These are phyloP conservation scores for Blepharisma undulans DNA, from an alignment of 169 alveolate genomes.

Conservation along the genomic window DNA sequence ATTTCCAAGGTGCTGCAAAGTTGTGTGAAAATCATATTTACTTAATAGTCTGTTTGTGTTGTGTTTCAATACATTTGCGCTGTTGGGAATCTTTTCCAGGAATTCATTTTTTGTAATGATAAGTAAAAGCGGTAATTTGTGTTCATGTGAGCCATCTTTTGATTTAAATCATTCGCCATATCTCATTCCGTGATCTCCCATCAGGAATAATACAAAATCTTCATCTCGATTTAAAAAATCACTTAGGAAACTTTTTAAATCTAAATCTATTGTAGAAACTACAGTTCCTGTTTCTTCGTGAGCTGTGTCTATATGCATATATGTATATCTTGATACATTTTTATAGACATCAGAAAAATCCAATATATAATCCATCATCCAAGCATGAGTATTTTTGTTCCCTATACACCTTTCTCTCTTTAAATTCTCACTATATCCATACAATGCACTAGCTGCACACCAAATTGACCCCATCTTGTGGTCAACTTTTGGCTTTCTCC, in stretches of 20 bases:
- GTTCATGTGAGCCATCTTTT: neutral
- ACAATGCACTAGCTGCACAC: neutral
- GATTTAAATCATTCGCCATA: neutral
- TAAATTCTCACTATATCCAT: neutral
- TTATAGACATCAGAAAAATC: neutral
- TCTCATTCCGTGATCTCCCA: constrained; percentile 37
- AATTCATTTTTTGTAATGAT: neutral
- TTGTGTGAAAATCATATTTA: neutral
- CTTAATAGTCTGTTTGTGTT: neutral
- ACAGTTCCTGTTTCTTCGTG: neutral
- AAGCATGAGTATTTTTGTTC: neutral
- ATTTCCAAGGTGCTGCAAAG: constrained; percentile 12
- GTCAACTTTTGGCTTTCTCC: neutral
- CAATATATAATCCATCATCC: neutral
- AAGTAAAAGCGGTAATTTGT: neutral
- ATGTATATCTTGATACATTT: neutral
- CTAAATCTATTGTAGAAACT: neutral
- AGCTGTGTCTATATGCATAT: neutral
- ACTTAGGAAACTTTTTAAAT: neutral
- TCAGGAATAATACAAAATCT: neutral
- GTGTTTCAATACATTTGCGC: neutral
- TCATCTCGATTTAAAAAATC: too few relatives aligned
- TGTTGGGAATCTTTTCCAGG: neutral
- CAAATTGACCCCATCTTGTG: neutral
- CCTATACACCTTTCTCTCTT: neutral